Conservation (phyloP, 192 early-diverging fungal species). For the Backusella luteola region DNA sequence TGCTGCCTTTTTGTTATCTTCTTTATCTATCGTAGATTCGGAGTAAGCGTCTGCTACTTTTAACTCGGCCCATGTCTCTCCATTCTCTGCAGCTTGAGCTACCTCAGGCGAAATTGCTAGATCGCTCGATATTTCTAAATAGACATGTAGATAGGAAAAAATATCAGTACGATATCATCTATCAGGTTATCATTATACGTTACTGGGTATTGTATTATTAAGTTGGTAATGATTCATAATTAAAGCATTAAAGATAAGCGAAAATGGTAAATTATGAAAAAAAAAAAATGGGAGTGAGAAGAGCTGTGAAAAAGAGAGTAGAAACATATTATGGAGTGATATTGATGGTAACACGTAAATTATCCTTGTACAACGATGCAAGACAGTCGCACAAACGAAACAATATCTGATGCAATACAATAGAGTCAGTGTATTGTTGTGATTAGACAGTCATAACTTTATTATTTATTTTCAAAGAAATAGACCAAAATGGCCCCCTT, state of each 20-base stretch:
- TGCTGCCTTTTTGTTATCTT: not conserved
- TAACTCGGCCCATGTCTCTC: not conserved
- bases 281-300: not conserved
- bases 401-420: too few relatives aligned
- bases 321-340: not conserved
- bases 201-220: not conserved
- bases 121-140: not conserved
- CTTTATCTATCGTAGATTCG: not conserved
- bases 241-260: not conserved
- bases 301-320: not conserved
- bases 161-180: not conserved
- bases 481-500: too few relatives aligned
- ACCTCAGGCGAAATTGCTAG: not conserved
- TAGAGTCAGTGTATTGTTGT: too few relatives aligned
- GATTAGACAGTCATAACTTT: too few relatives aligned
- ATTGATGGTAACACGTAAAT: not conserved
- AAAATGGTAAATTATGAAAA: not conserved
- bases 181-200: not conserved
- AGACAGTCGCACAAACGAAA: not conserved
- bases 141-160: not conserved
- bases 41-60: not conserved
- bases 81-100: not conserved
- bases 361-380: not conserved
- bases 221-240: not conserved
- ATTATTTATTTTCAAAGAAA: too few relatives aligned